phyloP scores from a whole-genome alignment of 169 alveolate genomes.

The Sarcocystis neurona region DNA sequence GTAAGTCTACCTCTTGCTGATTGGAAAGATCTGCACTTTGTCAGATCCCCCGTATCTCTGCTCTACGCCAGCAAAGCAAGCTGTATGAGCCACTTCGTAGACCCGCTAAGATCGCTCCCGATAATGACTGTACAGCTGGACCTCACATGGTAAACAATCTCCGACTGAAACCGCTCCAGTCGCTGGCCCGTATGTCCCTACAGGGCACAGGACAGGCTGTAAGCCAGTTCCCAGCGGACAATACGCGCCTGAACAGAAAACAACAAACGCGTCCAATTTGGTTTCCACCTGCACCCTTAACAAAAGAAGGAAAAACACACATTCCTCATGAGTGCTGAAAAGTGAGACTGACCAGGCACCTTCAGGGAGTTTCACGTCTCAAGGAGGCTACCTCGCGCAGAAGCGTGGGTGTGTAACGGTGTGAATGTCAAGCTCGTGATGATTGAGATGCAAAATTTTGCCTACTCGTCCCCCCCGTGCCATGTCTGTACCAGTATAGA shows the following conservation, averaged over 20 bases:
- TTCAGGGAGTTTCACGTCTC: not conserved
- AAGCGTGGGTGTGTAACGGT: not conserved
- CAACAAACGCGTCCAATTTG: not conserved
- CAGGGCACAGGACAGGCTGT: not conserved
- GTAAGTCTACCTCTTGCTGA: not conserved
- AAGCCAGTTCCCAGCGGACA: not conserved
- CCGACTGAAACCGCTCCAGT: not conserved
- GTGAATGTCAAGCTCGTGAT: not conserved
- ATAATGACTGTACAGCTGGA: not conserved
- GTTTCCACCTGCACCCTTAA: no score
- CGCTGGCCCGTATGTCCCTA: not conserved
- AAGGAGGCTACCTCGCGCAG: not conserved
- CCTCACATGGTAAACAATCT: not conserved
- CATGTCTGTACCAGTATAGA: no score
- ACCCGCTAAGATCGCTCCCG: not conserved
- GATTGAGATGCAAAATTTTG: no score
- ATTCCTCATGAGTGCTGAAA: not conserved
- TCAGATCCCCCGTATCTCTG: not conserved
- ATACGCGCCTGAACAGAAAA: slow-evolving; percentile 7
- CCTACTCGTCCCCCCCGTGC: no score
- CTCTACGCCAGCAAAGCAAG: not conserved
- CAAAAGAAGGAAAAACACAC: not conserved
- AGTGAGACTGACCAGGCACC: not conserved
- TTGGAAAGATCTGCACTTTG: not conserved
- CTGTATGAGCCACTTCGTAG: not conserved